Evolutionary conservation across 345 rosid genomes (phyloP), one percentile per base, ranked within the genome.

Genomic region (Cardamine resedifolia): DNA sequence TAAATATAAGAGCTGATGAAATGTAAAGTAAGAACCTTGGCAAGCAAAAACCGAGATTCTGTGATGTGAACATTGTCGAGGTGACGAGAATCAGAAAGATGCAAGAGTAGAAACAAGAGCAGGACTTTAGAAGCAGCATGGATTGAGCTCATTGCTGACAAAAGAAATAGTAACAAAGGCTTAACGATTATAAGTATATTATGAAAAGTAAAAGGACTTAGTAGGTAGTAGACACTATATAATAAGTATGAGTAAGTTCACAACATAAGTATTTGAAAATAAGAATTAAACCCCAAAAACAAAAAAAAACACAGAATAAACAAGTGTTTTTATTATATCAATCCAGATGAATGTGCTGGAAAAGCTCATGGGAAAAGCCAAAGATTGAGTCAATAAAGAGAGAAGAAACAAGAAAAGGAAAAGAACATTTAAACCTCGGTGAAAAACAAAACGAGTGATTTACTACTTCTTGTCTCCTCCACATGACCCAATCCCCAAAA

Each of bases 341-440:
- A 73, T 73, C 77, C 60, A 73, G 6, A 74, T 57, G 67, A 72
- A 72, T 51, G 78, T 49, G 62, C 60, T 73, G 50, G 65, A 64
- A 44, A 72, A 72, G 64, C 38, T 64, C 71, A 73, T 73, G 51
- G 77, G 72, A 57, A 57, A 74, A 41, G 56, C 63, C 63, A 75
- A 52, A 75, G 41, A 33, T 21, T 21, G 74, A 75, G 78, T 75
- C 68, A 61, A 68, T 7, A 74, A 51, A 66, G 23, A 66, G 67
- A 58, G 62, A 58, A 67, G 55, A 67, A 41, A 66, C 23, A 28
- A 58, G 45, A 52, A 68, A 68, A 67, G 52, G 73, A 66, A 66
- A 74, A 74, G 45, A 41, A 74, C 78, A 66, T 18, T 10, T 16
- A 52, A 75, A 68, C 79, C 74, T 75, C 74, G 79, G 70, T 68